phyloP scores from a whole-genome alignment of 768 basidiomycete species.

The Glaciozyma antarctica region DNA sequence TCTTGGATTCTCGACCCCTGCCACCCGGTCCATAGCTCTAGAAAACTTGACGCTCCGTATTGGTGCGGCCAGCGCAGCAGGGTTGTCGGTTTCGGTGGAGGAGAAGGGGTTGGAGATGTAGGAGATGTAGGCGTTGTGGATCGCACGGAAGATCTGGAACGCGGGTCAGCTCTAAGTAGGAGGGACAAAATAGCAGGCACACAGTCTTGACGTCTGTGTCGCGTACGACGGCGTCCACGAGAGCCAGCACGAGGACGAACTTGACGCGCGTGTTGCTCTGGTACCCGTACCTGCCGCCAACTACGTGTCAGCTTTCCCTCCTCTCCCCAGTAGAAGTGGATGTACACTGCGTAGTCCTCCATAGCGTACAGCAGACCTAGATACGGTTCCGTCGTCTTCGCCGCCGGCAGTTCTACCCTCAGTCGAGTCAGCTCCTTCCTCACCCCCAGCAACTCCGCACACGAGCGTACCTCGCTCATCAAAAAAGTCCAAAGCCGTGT shows the following conservation, averaged over 20 bases:
- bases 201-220: conserved; percentile 72
- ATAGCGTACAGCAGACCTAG: conserved; percentile 78
- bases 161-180: not conserved
- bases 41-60: conserved; percentile 59
- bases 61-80: conserved; percentile 48
- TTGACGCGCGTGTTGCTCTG: conserved; percentile 79
- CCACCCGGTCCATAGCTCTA: conserved; percentile 64
- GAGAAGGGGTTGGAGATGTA: conserved; percentile 81
- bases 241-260: conserved; percentile 67
- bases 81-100: conserved; percentile 38
- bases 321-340: not conserved
- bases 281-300: conserved; percentile 56
- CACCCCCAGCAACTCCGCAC: not conserved
- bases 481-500: conserved; percentile 79
- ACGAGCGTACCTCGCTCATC: conserved; percentile 66
- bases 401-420: conserved; percentile 41
- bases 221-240: conserved; percentile 69
- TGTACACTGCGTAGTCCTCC: conserved; percentile 74
- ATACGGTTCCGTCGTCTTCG: conserved; percentile 66
- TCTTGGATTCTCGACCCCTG: conserved; percentile 6
- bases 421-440: not conserved
- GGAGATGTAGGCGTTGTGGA: conserved; percentile 78
- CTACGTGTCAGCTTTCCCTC: not conserved
- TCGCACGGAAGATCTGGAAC: conserved; percentile 68
- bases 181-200: conserved; percentile 34